Evolutionary conservation across 768 basidiomycete species (phyloP), one percentile per base, ranked within the genome.

Genomic region (Leccinellum luteum): DNA sequence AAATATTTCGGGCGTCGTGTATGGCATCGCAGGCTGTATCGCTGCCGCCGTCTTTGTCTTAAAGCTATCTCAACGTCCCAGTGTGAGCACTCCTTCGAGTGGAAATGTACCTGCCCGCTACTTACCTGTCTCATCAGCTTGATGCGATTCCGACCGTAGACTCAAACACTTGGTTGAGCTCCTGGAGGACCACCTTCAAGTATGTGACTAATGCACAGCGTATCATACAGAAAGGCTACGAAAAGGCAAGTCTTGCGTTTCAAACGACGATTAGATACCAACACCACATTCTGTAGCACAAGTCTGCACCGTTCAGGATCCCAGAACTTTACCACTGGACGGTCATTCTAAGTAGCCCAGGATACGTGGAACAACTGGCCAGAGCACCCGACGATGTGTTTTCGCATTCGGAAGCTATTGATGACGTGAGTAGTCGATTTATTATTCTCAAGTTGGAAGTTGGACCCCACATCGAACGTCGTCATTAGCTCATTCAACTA

Each of bases 241-340:
- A 61, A 25, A 67, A 70, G 61, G 74, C 68, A 51, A 10, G 12
- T 32, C 10, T 13, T 38, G 25, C 12, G 4, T 14, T 17, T 9
- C 38, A 14, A 31, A 17, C 17, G 7, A 35, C 34, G 7, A 35
- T 17, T 3, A 12, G 17, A 35, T 17, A 7, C 34, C 17, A 35
- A 35, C 34, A 17, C 34, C 34, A 35, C 34, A 19, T 17, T 23
- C 52, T 52, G 6, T 23, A 74, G 74, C 60, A 70, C 58, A 65
- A 66, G 32, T 58, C 48, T 25, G 50, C 57, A 14, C 49, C 67
- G 4, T 76, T 74, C 61, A 74, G 69, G 43, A 56, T 74, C 23
- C 55, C 72, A 0, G 57, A 56, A 1, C 21, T 69, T 9, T 31
- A 50, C 9, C 64, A 65, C 34, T 81, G 80, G 80, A 69, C 69